Conservation (phyloP, 768 basidiomycete species). For the Hericium rajendrae region DNA sequence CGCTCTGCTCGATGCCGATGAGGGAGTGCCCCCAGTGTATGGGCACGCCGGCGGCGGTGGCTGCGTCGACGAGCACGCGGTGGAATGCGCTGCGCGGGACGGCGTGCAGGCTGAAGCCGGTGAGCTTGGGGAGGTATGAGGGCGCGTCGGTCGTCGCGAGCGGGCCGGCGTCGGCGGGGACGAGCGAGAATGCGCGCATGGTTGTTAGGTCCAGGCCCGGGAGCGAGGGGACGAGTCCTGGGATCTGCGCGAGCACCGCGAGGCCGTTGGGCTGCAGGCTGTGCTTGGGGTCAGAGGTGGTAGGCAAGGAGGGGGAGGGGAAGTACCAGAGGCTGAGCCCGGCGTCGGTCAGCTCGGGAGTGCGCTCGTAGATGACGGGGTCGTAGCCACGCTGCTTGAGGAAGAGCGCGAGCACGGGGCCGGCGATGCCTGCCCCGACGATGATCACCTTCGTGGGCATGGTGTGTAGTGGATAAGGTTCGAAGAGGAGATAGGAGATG, state of each 20-base stretch:
- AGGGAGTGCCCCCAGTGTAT: conserved; percentile 27
- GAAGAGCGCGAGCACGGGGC: conserved; percentile 13
- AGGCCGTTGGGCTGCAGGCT: conserved; percentile 14
- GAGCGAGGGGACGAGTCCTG: conserved; percentile 2
- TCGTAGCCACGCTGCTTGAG: conserved; percentile 11
- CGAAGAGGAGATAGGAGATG: too few relatives aligned
- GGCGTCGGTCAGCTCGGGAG: conserved; percentile 1
- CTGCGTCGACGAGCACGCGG: conserved; percentile 22
- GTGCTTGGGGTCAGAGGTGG: not conserved
- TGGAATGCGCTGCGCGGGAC: conserved; percentile 24
- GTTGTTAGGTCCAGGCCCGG: not conserved
- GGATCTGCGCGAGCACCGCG: conserved; percentile 7
- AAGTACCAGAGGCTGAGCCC: conserved; percentile 13
- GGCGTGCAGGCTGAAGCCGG: conserved; percentile 23
- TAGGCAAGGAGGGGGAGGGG: not conserved
- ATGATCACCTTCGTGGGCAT: conserved; percentile 8
- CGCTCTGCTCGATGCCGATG: conserved; percentile 21
- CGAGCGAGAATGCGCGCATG: conserved; percentile 2
- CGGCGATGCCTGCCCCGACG: conserved; percentile 10
- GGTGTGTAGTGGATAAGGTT: too few relatives aligned
- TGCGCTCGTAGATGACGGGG: conserved; percentile 12
- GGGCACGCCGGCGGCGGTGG: conserved; percentile 22
- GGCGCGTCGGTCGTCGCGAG: conserved; percentile 21
- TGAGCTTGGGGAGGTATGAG: conserved; percentile 10
- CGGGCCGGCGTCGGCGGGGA: conserved; percentile 19